Evolutionary conservation across 2,329 filamentous ascomycete genomes (phyloP), one percentile per base, ranked within the genome.

Genomic region (Didymella pomorum): DNA sequence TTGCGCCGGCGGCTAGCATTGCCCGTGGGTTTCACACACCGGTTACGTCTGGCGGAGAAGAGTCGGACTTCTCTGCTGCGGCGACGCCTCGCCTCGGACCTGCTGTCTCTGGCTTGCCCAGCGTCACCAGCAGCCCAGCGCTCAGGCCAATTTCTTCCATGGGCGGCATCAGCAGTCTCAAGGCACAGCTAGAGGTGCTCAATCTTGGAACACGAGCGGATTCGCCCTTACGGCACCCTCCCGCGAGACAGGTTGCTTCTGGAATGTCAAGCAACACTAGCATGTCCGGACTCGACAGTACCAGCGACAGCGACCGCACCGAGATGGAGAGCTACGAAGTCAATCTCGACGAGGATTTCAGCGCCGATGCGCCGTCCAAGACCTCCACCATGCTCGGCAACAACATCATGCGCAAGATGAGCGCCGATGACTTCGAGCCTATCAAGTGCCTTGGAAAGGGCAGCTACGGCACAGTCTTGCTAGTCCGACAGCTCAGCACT

Each of bases 381-480:
- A 62, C 70, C 5, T 73, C 70, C 8, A 75, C 71, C 7, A 70
- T 75, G 65, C 57, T 69, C 10, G 65, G 68, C 16, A 70, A 65
- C 43, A 86, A 87, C 66, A 84, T 85, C 25, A 80, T 81, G 61
- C 87, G 91, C 64, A 98, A 99, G 81, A 97, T 98, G 90, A 90
- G 89, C 9, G 89, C 93, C 2, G 87, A 89, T 11, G 95, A 99
- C 75, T 99, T 99, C 74, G 90, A 96, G 71, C 87, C 91, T 11
- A 81, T 99, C 49, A 91, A 92, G 48, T 98, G 94, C 76, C 88
- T 99, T 21, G 96, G 96, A 56, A 98, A 98, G 75, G 95, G 95
- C 47, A 93, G 95, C 14, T 99, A 95, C 74, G 95, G 95, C 33
- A 99, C 94, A 0, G 96, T 99, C 11, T 81, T 97, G 44, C 84